Evolutionary conservation across 2,329 filamentous ascomycete species (phyloP).

Genomic region (Clonostachys chloroleuca): DNA sequence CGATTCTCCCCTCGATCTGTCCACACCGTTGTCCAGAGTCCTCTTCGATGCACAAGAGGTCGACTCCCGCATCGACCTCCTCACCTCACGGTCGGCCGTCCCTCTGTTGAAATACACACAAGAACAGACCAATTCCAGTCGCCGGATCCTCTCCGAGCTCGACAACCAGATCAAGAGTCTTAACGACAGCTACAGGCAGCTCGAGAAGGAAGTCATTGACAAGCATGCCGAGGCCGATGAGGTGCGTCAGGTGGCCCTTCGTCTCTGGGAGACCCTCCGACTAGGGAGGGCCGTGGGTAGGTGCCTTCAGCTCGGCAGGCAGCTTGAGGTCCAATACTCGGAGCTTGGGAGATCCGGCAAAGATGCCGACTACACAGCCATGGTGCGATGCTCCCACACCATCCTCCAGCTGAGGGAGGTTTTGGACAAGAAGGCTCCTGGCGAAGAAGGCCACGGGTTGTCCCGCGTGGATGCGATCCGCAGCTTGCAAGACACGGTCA

Average conservation of each 20-base stretch:
- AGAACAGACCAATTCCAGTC: conserved; percentile 67
- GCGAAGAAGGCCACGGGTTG: conserved; percentile 74
- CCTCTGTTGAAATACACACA: conserved; percentile 77
- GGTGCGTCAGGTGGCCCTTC: conserved; percentile 70
- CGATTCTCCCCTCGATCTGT: conserved; percentile 86
- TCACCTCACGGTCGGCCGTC: conserved; percentile 80
- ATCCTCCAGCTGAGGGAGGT: conserved; percentile 73
- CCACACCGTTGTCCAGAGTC: conserved; percentile 86
- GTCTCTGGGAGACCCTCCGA: conserved; percentile 75
- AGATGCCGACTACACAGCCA: conserved; percentile 66
- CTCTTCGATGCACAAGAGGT: conserved; percentile 97
- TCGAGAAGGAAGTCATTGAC: conserved; percentile 81
- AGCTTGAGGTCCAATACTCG: conserved; percentile 80
- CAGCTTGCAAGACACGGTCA: conserved; percentile 63
- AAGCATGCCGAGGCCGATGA: conserved; percentile 85
- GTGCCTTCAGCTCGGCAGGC: conserved; percentile 76
- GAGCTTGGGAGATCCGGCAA: conserved; percentile 47
- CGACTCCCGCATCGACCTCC: conserved; percentile 87
- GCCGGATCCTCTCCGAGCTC: conserved; percentile 68
- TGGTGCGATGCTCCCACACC: conserved; percentile 79
- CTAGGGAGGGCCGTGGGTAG: conserved; percentile 73
- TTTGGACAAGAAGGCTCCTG: conserved; percentile 60
- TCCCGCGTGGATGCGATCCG: conserved; percentile 68
- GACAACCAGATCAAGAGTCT: conserved; percentile 76
- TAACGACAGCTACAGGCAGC: conserved; percentile 77